Conservation (phyloP, 139 green algal species). For the Spirogloea muscicola region DNA sequence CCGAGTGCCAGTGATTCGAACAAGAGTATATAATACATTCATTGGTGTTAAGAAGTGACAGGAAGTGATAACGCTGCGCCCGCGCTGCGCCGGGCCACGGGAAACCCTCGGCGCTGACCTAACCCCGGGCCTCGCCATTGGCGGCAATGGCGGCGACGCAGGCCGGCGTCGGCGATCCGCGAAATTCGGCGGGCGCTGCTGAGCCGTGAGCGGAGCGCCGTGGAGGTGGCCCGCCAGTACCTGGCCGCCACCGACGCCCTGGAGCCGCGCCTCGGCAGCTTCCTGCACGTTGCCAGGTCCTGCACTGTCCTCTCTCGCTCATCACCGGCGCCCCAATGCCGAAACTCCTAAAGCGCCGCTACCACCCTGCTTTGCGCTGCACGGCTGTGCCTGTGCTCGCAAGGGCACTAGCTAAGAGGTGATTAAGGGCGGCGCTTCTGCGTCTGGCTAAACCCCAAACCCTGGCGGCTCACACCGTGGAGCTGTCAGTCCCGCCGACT, state of each 20-base stretch:
- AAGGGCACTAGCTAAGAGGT: not conserved
- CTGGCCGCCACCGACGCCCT: slow-evolving; percentile 37
- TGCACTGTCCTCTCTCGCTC: not conserved
- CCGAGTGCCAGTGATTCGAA: too few species aligned
- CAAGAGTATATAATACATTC: too few species aligned
- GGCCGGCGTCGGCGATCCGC: too few species aligned
- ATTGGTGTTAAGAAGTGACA: too few species aligned
- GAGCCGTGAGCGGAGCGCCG: slow-evolving; percentile 35
- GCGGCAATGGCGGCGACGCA: too few species aligned
- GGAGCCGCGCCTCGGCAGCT: slow-evolving; percentile 51
- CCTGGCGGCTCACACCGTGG: not conserved
- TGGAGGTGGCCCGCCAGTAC: slow-evolving; percentile 56
- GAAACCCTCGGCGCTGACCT: too few species aligned
- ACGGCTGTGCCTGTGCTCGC: too few species aligned
- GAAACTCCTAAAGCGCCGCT: not conserved
- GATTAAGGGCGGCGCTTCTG: not conserved
- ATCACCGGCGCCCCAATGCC: not conserved
- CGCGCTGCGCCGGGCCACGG: too few species aligned
- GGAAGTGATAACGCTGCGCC: too few species aligned
- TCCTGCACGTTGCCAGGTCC: slow-evolving; percentile 48
- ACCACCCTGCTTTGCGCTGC: not conserved
- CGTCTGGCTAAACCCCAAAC: not conserved
- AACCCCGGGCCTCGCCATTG: too few species aligned
- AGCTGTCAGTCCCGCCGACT: not conserved
- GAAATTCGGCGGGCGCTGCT: too few species aligned